Evolutionary conservation across 345 rosid genomes (phyloP).

Genomic region (Excoecaria cochinchinensis): DNA sequence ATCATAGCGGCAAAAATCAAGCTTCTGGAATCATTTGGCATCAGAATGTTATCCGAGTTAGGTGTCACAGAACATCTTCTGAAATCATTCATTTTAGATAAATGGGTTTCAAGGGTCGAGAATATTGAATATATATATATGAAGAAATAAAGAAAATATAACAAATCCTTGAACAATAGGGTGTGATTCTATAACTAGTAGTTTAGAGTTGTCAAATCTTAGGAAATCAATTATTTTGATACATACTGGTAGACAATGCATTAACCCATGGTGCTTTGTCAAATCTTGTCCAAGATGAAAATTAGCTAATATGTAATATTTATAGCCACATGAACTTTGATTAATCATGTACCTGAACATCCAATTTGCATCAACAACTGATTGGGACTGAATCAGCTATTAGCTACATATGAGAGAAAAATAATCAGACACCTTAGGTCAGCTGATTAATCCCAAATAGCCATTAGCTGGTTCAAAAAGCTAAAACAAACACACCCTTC

Average conservation of each 20-base stretch:
- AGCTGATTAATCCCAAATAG: too few relatives aligned
- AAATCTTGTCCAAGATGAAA: background rate
- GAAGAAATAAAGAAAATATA: background rate
- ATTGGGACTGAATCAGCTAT: too few relatives aligned
- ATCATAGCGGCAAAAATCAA: constrained; percentile 5
- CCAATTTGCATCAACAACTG: background rate
- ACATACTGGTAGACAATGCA: background rate
- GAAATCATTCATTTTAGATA: background rate
- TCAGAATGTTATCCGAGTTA: background rate
- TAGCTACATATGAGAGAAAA: too few relatives aligned
- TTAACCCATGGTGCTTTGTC: background rate
- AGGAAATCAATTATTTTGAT: background rate
- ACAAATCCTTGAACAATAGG: background rate
- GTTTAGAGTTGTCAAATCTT: constrained; percentile 5
- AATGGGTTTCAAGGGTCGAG: background rate
- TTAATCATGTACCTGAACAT: background rate
- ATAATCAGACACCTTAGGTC: too few relatives aligned
- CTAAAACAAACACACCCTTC: too few relatives aligned
- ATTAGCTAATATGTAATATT: background rate
- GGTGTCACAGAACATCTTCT: background rate
- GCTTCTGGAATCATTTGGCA: background rate
- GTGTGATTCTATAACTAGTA: background rate
- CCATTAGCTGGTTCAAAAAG: too few relatives aligned
- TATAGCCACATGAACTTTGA: background rate
- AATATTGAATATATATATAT: background rate